phyloP scores from a whole-genome alignment of 2,329 filamentous ascomycete genomes.

The Calonectria honghensis region DNA sequence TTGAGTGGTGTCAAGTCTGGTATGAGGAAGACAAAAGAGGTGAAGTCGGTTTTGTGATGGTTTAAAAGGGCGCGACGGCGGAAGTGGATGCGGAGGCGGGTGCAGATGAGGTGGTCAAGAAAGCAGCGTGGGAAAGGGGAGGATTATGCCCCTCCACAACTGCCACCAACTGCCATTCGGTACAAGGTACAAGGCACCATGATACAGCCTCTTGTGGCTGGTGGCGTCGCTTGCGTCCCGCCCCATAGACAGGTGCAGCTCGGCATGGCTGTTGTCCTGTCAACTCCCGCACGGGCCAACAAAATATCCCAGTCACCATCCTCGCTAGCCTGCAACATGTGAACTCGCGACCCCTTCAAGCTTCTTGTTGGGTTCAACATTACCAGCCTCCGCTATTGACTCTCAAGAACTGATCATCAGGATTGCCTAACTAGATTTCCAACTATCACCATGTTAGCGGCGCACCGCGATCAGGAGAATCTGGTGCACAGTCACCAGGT shows the following conservation, averaged over 20 bases:
- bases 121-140: conserved; percentile 59
- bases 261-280: conserved; percentile 54
- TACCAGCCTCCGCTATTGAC: conserved; percentile 31
- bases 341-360: conserved; percentile 33
- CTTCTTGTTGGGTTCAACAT: conserved; percentile 35
- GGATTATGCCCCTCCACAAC: conserved; percentile 62
- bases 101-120: conserved; percentile 58
- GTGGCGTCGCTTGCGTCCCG: conserved; percentile 46
- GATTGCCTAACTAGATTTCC: neutral
- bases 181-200: conserved; percentile 46
- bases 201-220: conserved; percentile 55
- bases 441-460: conserved; percentile 78
- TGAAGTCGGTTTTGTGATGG: conserved; percentile 51
- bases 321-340: conserved; percentile 5
- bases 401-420: conserved; percentile 38
- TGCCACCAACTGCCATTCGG: conserved; percentile 48
- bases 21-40: conserved; percentile 35
- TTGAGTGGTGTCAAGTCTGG: conserved; percentile 40
- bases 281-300: conserved; percentile 51
- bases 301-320: conserved; percentile 49
- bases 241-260: conserved; percentile 30
- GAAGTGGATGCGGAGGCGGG: conserved; percentile 51
- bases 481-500: conserved; percentile 84
- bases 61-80: conserved; percentile 57
- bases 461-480: conserved; percentile 92